A percentile compares a stretch with the other conserved stretches of the same genome.
phyloP scores from a whole-genome alignment of 2,329 filamentous ascomycete species.

The Fusarium coicis region DNA sequence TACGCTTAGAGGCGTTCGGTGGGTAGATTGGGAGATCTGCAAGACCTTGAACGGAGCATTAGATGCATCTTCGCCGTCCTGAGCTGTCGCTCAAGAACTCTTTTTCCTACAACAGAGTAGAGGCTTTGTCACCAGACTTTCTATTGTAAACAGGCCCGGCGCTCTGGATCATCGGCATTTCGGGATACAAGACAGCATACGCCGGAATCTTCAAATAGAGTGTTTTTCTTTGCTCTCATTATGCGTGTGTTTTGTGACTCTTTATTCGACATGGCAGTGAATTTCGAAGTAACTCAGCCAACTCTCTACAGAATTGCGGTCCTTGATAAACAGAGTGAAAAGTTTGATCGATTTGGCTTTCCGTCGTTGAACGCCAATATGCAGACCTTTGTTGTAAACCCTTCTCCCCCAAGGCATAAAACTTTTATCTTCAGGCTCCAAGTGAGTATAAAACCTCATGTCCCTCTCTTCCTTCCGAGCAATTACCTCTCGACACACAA shows the following conservation, averaged over 20 bases:
- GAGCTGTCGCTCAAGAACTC: neutral
- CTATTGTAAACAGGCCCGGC: neutral
- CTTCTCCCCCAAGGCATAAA: neutral
- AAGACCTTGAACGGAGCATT: neutral
- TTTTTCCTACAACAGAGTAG: neutral
- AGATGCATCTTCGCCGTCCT: neutral
- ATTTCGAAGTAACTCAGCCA: neutral
- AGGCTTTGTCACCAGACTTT: neutral
- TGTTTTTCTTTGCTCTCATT: neutral
- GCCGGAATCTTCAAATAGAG: neutral
- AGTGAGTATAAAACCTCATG: neutral
- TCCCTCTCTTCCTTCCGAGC: neutral
- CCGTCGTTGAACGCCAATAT: neutral
- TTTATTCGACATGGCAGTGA: neutral
- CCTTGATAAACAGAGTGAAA: too few species aligned
- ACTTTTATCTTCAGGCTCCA: neutral
- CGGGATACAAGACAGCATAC: neutral
- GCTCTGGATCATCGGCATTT: neutral
- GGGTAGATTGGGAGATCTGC: constrained; percentile 1
- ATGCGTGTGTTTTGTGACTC: neutral
- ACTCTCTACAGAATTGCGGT: neutral
- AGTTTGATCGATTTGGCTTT: neutral
- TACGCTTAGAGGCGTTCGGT: constrained; percentile 8
- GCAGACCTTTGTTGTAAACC: neutral
- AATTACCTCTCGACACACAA: neutral